Evolutionary conservation across 768 basidiomycete genomes (phyloP).

Genomic region (Termitomyces titanicus): DNA sequence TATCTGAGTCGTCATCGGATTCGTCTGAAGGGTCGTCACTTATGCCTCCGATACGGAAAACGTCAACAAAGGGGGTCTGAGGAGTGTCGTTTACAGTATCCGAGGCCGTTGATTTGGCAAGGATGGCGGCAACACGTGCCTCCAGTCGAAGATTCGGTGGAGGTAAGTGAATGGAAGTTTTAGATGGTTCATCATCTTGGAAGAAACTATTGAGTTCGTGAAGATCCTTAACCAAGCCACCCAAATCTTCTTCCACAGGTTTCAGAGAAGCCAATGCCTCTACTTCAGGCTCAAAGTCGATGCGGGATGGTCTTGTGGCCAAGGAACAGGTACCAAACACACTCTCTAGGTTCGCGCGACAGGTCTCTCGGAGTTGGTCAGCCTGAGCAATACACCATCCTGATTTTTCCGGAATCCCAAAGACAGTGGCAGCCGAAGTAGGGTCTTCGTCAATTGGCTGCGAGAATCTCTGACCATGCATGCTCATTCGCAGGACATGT

Average conservation of each 20-base stretch:
- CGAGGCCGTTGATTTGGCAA: conserved; percentile 69
- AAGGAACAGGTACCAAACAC: conserved; percentile 84
- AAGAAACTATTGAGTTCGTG: conserved; percentile 76
- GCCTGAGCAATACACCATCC: conserved; percentile 85
- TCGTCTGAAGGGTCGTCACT: conserved; percentile 27
- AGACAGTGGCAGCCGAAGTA: conserved; percentile 65
- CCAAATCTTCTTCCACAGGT: conserved; percentile 61
- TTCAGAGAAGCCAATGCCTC: conserved; percentile 39
- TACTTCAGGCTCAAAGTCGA: conserved; percentile 70
- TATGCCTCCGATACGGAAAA: conserved; percentile 57
- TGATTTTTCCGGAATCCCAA: conserved; percentile 76
- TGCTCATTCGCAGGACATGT: conserved; percentile 90
- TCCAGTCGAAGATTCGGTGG: conserved; percentile 62
- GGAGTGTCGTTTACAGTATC: conserved; percentile 55
- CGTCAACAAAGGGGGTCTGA: conserved; percentile 77
- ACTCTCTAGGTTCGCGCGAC: conserved; percentile 75
- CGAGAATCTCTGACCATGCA: conserved; percentile 51
- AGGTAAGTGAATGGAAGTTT: conserved; percentile 28
- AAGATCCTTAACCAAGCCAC: conserved; percentile 73
- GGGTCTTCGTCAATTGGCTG: conserved; percentile 32
- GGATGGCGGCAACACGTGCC: conserved; percentile 77
- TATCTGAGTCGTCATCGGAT: conserved; percentile 42
- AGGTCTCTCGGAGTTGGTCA: conserved; percentile 55
- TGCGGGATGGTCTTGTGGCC: conserved; percentile 62
- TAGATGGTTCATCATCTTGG: conserved; percentile 42